A percentile compares a stretch with the other conserved stretches of the same genome.
These are phyloP conservation scores for Candida anglica DNA, from an alignment of 805 yeast genomes.

Conservation along the genomic window DNA sequence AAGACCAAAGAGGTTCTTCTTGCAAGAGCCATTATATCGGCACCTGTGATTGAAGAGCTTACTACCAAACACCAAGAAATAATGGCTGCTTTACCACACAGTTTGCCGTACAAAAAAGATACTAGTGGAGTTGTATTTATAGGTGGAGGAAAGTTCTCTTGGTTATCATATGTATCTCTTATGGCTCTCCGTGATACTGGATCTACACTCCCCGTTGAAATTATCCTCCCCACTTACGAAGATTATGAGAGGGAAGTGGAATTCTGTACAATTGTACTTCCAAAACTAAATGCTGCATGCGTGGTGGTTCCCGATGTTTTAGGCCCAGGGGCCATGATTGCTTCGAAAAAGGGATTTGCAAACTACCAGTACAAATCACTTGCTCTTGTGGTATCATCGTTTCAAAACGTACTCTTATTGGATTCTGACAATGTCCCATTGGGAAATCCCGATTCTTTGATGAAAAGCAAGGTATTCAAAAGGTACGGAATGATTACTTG, in stretches of 20 bases:
- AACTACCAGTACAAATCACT: constrained; percentile 40
- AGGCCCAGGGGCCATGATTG: constrained; percentile 13
- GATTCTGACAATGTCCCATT: constrained; percentile 48
- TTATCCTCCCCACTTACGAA: constrained; percentile 34
- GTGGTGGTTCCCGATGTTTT: constrained; percentile 32
- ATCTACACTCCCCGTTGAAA: constrained; percentile 40
- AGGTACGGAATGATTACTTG: constrained; percentile 13
- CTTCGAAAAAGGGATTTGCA: constrained; percentile 9
- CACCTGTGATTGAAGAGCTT: constrained; percentile 2
- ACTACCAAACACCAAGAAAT: constrained; percentile 1
- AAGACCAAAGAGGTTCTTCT: constrained; percentile 2
- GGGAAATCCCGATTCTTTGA: constrained; percentile 33
- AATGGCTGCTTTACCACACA: constrained; percentile 1
- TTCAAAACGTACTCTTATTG: constrained; percentile 40
- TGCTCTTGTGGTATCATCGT: constrained; percentile 44
- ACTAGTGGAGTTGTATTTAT: constrained; percentile 25
- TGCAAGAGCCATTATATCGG: constrained; percentile 1
- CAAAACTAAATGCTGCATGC: constrained; percentile 41
- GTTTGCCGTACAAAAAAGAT: constrained; percentile 5
- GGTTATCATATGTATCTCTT: constrained; percentile 36
- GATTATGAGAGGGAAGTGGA: constrained; percentile 33
- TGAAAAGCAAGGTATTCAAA: constrained; percentile 14
- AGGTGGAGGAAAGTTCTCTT: constrained; percentile 43
- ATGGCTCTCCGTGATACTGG: constrained; percentile 41
- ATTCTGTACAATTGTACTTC: constrained; percentile 38